Conservation (phyloP, 2,329 filamentous ascomycete species). For the Dactylonectria estremocensis region DNA sequence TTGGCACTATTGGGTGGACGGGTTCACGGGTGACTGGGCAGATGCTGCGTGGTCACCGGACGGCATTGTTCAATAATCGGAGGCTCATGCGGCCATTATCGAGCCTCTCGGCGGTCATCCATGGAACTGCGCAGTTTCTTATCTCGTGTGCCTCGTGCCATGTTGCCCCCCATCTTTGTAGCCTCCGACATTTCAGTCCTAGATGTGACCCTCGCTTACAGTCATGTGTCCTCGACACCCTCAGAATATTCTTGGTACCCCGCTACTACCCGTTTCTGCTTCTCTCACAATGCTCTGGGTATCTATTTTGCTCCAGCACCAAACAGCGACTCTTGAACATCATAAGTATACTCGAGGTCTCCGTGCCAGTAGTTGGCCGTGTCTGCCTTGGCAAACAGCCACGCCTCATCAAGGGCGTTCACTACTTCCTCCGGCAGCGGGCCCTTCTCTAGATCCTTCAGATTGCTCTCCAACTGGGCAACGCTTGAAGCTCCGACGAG, state of each 20-base stretch:
- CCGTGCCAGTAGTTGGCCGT: constrained; percentile 69
- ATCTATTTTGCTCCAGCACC: constrained; percentile 59
- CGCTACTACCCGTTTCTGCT: not conserved
- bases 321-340: constrained; percentile 74
- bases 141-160: constrained; percentile 36
- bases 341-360: constrained; percentile 77
- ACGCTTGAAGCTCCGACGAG: constrained; percentile 73
- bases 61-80: constrained; percentile 3
- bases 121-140: constrained; percentile 8
- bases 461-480: constrained; percentile 71
- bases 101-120: not conserved
- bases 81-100: constrained; percentile 21
- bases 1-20: not conserved
- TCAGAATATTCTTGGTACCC: constrained; percentile 23
- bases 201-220: constrained; percentile 33
- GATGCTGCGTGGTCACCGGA: constrained; percentile 13
- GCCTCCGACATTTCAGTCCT: constrained; percentile 1
- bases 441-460: constrained; percentile 74
- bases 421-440: constrained; percentile 85
- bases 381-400: constrained; percentile 77
- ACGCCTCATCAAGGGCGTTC: constrained; percentile 82
- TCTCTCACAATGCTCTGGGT: not conserved
- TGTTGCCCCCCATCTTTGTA: constrained; percentile 21
- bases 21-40: not conserved
- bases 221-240: constrained; percentile 43